These are phyloP conservation scores for Symmetrospora coprosmae DNA, from an alignment of 768 basidiomycete genomes.

Conservation along the genomic window DNA sequence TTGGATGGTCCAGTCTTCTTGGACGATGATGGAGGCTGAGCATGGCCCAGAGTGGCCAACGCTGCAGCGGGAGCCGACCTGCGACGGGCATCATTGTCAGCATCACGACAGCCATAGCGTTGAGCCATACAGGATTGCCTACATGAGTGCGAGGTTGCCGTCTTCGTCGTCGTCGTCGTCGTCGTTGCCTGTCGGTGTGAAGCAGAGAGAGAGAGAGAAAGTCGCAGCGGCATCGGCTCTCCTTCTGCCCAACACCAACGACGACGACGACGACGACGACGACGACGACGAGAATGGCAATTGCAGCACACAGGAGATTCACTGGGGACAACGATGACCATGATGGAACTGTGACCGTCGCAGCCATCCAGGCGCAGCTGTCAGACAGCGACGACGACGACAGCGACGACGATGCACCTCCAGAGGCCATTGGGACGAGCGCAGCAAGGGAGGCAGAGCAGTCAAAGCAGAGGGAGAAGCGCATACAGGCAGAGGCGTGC, in stretches of 20 bases:
- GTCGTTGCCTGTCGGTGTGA: neutral
- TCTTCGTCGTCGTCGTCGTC: neutral
- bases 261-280: neutral
- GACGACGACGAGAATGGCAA: neutral
- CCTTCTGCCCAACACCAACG: neutral
- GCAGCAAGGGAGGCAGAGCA: neutral
- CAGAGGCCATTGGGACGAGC: neutral
- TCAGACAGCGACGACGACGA: neutral
- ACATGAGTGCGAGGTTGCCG: neutral
- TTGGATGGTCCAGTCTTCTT: neutral
- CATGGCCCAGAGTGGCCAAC: neutral
- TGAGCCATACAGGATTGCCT: no score
- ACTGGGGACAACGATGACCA: neutral
- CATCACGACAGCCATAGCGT: neutral
- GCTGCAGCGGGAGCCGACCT: neutral
- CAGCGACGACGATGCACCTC: conserved; percentile 4
- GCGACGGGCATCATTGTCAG: neutral
- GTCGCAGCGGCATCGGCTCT: neutral
- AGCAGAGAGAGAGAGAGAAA: neutral
- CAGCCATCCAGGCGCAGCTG: neutral
- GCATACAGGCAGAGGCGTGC: neutral
- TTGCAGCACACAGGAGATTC: neutral
- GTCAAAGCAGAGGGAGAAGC: neutral
- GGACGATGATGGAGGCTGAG: neutral
- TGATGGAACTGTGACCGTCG: neutral